A percentile compares a stretch with the other conserved stretches of the same genome.
Conservation (phyloP, 345 rosid species). For the Kandelia obovata region DNA sequence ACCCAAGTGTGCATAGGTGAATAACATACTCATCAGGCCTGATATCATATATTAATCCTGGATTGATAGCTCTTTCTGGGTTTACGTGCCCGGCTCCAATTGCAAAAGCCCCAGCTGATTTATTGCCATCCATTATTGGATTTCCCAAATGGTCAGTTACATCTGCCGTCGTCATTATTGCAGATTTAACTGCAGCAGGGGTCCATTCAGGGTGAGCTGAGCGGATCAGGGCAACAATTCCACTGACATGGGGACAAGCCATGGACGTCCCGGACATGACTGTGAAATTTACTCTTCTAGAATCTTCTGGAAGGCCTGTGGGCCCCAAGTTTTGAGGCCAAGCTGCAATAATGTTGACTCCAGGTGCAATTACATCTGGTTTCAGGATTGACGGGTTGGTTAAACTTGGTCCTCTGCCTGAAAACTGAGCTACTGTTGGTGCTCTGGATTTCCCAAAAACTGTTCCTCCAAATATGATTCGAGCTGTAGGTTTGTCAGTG, state of each 20-base stretch:
- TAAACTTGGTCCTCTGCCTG: constrained; percentile 87
- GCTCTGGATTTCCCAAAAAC: constrained; percentile 65
- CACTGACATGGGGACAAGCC: constrained; percentile 95
- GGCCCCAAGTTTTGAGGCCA: constrained; percentile 98
- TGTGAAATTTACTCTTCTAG: constrained; percentile 83
- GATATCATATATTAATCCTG: constrained; percentile 79
- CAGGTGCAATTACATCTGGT: constrained; percentile 89
- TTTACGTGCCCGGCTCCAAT: constrained; percentile 89
- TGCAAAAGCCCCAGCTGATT: constrained; percentile 56
- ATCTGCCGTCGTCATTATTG: constrained; percentile 88
- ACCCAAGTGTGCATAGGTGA: constrained; percentile 75
- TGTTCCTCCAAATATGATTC: constrained; percentile 64
- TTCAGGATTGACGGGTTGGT: constrained; percentile 68
- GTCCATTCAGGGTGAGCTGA: constrained; percentile 75
- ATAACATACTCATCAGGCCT: constrained; percentile 62
- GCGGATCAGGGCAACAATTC: constrained; percentile 68
- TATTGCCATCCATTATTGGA: constrained; percentile 64
- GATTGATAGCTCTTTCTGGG: constrained; percentile 67
- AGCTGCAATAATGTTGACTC: constrained; percentile 95
- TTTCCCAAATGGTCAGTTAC: constrained; percentile 56
- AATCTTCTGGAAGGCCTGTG: constrained; percentile 66
- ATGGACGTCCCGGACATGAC: constrained; percentile 97
- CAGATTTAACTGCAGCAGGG: constrained; percentile 84
- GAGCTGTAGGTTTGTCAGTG: constrained; percentile 56
- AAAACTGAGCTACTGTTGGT: constrained; percentile 81